Evolutionary conservation across 31 red algal species (phyloP).

Genomic region (Odonthalia washingtoniensis): DNA sequence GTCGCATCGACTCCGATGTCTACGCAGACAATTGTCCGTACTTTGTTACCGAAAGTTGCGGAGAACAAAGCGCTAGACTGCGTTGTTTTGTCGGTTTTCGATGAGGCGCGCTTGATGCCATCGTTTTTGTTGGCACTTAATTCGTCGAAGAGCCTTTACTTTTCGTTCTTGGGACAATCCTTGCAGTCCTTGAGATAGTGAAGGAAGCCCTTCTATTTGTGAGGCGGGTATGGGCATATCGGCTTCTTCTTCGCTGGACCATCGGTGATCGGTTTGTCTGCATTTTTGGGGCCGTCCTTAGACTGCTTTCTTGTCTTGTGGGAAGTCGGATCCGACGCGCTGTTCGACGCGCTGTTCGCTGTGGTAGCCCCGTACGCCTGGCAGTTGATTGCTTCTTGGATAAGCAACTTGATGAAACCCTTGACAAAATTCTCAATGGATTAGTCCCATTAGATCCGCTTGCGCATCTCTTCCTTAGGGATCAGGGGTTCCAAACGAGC

Average conservation of each 20-base stretch:
- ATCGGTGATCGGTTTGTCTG: not conserved
- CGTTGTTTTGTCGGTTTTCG: not conserved
- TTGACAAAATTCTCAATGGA: slow-evolving; percentile 15
- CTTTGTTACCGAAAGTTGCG: not conserved
- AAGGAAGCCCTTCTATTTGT: not conserved
- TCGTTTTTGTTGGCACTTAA: not conserved
- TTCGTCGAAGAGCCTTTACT: slow-evolving; percentile 11
- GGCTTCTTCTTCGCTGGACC: not conserved
- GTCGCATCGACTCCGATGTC: not conserved
- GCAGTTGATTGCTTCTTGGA: slow-evolving; percentile 9
- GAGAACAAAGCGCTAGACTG: not conserved
- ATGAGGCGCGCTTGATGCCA: not conserved
- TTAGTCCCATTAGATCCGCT: slow-evolving; percentile 34
- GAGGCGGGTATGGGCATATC: slow-evolving; percentile 1
- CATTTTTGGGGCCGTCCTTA: not conserved
- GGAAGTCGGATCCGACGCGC: not conserved
- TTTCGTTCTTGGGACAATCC: slow-evolving; percentile 26
- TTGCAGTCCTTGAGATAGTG: slow-evolving; percentile 9
- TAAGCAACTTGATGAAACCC: slow-evolving; percentile 35
- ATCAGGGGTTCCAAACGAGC: not conserved
- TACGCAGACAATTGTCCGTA: not conserved
- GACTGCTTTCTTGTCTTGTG: not conserved
- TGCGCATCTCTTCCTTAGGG: slow-evolving; percentile 27
- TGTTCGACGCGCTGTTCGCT: not conserved
- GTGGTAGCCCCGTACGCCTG: not conserved